Evolutionary conservation across 2,329 filamentous ascomycete species (phyloP).

Genomic region (Fusarium mundagurra): DNA sequence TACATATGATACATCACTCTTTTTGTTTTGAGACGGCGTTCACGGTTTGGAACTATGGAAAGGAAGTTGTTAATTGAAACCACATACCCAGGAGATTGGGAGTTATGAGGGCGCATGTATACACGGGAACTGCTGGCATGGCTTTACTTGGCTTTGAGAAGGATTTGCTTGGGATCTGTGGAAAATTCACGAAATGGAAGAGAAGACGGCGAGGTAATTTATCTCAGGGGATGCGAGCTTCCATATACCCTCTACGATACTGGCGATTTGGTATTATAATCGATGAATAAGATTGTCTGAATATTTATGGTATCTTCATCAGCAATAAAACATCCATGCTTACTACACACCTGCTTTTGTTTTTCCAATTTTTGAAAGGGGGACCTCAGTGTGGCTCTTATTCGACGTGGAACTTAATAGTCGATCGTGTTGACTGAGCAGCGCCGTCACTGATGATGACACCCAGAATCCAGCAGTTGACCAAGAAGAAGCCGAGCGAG

Average conservation of each 20-base stretch:
- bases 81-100: conserved; percentile 42
- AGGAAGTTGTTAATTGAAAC: conserved; percentile 37
- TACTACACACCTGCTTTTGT: background rate
- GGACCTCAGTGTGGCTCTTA: background rate
- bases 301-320: background rate
- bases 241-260: conserved; percentile 40
- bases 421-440: background rate
- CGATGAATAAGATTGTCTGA: conserved; percentile 18
- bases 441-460: conserved; percentile 76
- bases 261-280: conserved; percentile 23
- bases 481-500: conserved; percentile 80
- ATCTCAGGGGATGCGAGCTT: conserved; percentile 15
- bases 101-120: conserved; percentile 43
- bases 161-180: conserved; percentile 30
- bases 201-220: conserved; percentile 9
- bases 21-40: conserved; percentile 37
- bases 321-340: background rate
- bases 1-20: background rate
- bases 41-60: conserved; percentile 21
- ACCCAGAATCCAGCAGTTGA: conserved; percentile 89
- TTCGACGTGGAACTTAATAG: conserved; percentile 37
- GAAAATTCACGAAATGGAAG: conserved; percentile 23
- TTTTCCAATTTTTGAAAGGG: background rate
- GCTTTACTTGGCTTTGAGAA: conserved; percentile 19
- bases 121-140: conserved; percentile 23